These are phyloP conservation scores for Verruconis gallopava DNA, from an alignment of 2,329 filamentous ascomycete species.

Conservation along the genomic window DNA sequence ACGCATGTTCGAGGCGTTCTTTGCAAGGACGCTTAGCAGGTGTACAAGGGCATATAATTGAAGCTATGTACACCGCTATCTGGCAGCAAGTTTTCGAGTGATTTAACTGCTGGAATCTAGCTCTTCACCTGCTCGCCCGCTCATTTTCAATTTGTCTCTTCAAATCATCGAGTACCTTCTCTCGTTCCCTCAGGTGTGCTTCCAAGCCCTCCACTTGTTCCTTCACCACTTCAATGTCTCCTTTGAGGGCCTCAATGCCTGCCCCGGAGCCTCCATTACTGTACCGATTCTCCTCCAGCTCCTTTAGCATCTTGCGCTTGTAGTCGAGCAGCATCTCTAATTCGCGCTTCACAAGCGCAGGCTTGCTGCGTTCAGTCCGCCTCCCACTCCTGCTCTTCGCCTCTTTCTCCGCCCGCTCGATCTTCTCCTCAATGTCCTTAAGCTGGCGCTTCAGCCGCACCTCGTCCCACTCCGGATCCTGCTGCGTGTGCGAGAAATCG, in stretches of 20 bases:
- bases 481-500: constrained; percentile 74
- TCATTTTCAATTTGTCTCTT: constrained; percentile 77
- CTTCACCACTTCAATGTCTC: constrained; percentile 79
- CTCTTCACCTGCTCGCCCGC: constrained; percentile 38
- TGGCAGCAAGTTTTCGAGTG: too few species aligned
- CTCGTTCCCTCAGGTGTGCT: constrained; percentile 62
- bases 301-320: constrained; percentile 69
- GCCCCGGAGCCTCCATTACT: constrained; percentile 49
- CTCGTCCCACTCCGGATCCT: constrained; percentile 92
- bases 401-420: constrained; percentile 66
- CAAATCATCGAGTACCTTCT: constrained; percentile 63
- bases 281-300: constrained; percentile 53
- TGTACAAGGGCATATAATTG: too few species aligned
- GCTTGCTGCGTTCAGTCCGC: constrained; percentile 62
- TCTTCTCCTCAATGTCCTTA: constrained; percentile 75
- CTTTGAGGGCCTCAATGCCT: constrained; percentile 61
- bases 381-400: constrained; percentile 46
- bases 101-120: too few species aligned
- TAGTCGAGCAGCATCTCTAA: constrained; percentile 90
- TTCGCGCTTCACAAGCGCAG: constrained; percentile 85
- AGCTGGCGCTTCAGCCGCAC: constrained; percentile 89
- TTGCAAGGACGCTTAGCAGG: too few species aligned
- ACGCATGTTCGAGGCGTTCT: too few species aligned
- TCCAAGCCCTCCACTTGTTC: constrained; percentile 91
- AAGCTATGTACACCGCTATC: too few species aligned